phyloP scores from a whole-genome alignment of 1,284 basidiomycete species.

The Marasmius tenuissimus region DNA sequence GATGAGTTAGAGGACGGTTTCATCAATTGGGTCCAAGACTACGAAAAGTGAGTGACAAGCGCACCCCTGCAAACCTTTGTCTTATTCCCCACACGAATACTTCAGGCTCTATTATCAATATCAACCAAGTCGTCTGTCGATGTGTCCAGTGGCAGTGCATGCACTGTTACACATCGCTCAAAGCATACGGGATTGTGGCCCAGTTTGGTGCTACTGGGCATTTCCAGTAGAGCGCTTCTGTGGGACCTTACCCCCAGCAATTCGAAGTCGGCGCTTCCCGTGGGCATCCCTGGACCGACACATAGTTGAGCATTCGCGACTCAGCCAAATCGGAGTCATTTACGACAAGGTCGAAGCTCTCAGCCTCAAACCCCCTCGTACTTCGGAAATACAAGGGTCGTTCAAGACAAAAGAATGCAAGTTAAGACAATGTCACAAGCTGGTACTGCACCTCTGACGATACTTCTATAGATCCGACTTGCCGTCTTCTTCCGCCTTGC shows the following conservation, averaged over 20 bases:
- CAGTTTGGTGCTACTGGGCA: slow-evolving; percentile 45
- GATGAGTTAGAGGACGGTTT: slow-evolving; percentile 31
- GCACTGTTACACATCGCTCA: slow-evolving; percentile 28
- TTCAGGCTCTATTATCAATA: slow-evolving; percentile 34
- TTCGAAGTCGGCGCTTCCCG: slow-evolving; percentile 28
- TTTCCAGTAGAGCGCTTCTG: slow-evolving; percentile 39
- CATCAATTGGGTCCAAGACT: slow-evolving; percentile 40
- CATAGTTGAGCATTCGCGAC: slow-evolving; percentile 23
- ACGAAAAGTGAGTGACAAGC: slow-evolving; percentile 46
- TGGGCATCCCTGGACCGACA: slow-evolving; percentile 26
- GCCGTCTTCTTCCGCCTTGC: too few species aligned
- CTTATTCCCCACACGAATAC: slow-evolving; percentile 33
- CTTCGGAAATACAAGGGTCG: too few species aligned
- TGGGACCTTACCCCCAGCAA: slow-evolving; percentile 22
- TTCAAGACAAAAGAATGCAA: too few species aligned
- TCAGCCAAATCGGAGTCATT: slow-evolving; percentile 31
- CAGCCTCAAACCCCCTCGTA: too few species aligned
- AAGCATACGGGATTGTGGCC: slow-evolving; percentile 31
- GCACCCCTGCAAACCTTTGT: slow-evolving; percentile 36
- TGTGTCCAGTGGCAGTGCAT: slow-evolving; percentile 30
- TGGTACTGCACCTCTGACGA: too few species aligned
- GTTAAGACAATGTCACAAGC: too few species aligned
- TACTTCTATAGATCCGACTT: too few species aligned
- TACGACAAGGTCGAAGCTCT: too few species aligned
- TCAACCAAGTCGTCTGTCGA: slow-evolving; percentile 17